Conservation (phyloP, 352 stramenopile genomes). For the Pythium aphanidermatum region DNA sequence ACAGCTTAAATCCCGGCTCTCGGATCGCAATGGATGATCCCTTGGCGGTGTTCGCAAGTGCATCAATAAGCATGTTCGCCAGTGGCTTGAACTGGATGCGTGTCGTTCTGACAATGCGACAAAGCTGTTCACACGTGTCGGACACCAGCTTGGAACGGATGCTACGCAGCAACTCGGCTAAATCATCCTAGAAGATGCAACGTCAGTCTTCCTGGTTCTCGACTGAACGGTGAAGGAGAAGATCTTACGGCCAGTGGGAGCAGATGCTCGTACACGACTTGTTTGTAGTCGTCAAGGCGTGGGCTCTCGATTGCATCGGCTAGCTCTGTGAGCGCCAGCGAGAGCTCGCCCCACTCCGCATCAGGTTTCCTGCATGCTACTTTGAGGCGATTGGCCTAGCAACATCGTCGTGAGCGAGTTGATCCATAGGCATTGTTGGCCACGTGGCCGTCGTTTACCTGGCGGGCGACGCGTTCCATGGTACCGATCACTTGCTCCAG, state of each 20-base stretch:
- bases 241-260: conserved; percentile 38
- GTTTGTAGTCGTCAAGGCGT: conserved; percentile 7
- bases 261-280: conserved; percentile 31
- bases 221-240: neutral
- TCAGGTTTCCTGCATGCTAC: conserved; percentile 6
- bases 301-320: conserved; percentile 40
- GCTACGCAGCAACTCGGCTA: conserved; percentile 35
- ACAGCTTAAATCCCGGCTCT: conserved; percentile 38
- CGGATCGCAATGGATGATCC: conserved; percentile 44
- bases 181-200: conserved; percentile 20
- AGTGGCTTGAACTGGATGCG: conserved; percentile 42
- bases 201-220: neutral
- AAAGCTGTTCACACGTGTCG: conserved; percentile 38
- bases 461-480: conserved; percentile 13
- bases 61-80: conserved; percentile 46
- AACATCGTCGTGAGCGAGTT: too few species aligned
- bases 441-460: conserved; percentile 2
- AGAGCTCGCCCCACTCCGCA: conserved; percentile 38
- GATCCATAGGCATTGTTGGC: too few species aligned
- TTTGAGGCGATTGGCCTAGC: conserved; percentile 13
- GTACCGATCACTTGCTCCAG: neutral
- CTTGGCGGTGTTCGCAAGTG: conserved; percentile 48
- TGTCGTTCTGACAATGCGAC: conserved; percentile 39
- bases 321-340: conserved; percentile 33
- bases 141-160: conserved; percentile 49